These are phyloP conservation scores for Leccinum ochraceum DNA, from an alignment of 768 basidiomycete species.

Conservation along the genomic window DNA sequence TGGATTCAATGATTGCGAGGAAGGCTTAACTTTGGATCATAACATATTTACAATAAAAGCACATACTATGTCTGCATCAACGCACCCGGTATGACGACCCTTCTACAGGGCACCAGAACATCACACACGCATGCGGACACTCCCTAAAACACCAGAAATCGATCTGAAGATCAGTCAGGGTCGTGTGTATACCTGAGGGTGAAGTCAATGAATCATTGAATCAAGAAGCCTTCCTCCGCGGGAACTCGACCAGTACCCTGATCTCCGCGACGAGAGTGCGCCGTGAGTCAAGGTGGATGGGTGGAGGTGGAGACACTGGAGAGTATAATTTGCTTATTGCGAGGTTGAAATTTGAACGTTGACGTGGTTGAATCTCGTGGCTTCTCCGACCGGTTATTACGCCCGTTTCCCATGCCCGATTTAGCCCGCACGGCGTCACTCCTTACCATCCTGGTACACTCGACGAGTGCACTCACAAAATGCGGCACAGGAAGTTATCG, in stretches of 20 bases:
- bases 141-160: too few species aligned
- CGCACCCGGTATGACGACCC: too few species aligned
- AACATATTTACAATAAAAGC: too few species aligned
- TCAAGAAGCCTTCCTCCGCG: background rate
- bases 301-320: background rate
- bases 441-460: background rate
- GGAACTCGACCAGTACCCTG: background rate
- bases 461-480: constrained; percentile 3
- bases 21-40: too few species aligned
- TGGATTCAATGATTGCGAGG: too few species aligned
- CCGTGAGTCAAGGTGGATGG: background rate
- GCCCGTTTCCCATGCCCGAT: background rate
- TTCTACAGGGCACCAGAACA: too few species aligned
- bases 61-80: too few species aligned
- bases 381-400: background rate
- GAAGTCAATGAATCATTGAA: too few species aligned
- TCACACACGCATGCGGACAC: too few species aligned
- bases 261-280: background rate
- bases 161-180: background rate
- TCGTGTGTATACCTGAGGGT: too few species aligned
- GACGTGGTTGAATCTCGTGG: background rate
- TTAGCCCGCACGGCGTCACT: background rate
- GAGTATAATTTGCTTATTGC: background rate
- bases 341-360: background rate
- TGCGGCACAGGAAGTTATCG: constrained; percentile 28